A percentile compares a stretch with the other conserved stretches of the same genome.
phyloP scores from a whole-genome alignment of 352 stramenopile genomes.

The Globisporangium canariense region DNA sequence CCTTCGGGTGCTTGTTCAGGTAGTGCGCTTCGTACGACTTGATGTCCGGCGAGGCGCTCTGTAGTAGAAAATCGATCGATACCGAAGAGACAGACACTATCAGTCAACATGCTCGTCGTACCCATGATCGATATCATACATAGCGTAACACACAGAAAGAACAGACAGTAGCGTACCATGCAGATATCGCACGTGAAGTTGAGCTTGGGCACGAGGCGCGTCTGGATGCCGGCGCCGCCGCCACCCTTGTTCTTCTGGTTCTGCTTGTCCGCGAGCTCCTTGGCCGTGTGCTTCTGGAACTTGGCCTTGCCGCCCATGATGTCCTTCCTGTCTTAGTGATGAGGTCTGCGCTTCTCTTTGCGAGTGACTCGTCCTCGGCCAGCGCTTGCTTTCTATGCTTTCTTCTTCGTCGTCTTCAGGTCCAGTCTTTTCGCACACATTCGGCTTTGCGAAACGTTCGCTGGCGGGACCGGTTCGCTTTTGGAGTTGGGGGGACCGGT shows the following conservation, averaged over 20 bases:
- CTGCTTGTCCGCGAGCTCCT: conserved; percentile 53
- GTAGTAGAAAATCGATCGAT: background rate
- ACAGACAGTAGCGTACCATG: conserved; percentile 35
- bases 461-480: background rate
- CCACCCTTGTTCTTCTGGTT: conserved; percentile 52
- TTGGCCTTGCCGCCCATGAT: conserved; percentile 73
- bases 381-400: background rate
- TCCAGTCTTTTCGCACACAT: conserved; percentile 10
- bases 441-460: background rate
- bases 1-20: conserved; percentile 56
- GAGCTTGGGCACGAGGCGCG: conserved; percentile 41
- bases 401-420: background rate
- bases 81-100: background rate
- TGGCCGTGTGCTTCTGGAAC: conserved; percentile 76
- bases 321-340: background rate
- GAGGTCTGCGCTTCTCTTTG: conserved; percentile 1
- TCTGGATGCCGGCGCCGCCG: conserved; percentile 39
- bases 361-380: background rate
- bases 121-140: background rate
- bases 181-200: conserved; percentile 71
- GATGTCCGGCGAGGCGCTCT: conserved; percentile 60
- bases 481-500: background rate
- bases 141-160: background rate
- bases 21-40: conserved; percentile 64
- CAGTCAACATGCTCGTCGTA: conserved; percentile 1